Evolutionary conservation across 345 rosid species (phyloP), one percentile per base, ranked within the genome.

Genomic region (Citrus australasica): DNA sequence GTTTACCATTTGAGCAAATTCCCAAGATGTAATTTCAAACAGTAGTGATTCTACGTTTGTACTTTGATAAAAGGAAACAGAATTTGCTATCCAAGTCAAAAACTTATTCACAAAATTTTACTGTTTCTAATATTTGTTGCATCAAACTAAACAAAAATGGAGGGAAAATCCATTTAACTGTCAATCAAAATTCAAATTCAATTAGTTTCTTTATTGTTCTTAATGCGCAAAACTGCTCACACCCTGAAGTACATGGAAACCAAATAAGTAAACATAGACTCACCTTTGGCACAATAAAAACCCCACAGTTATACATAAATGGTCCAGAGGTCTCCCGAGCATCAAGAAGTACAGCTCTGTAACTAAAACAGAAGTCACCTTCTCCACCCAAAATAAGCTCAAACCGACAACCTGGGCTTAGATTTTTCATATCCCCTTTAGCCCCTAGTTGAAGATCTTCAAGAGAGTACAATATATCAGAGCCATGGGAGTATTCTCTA

Each of bases 251-350:
- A 80, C 71, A 76, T 61, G 22, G 32, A 60, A 60, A 55, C 40
- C 22, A 65, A 38, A 76, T 2, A 37, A 56, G 75, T 38, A 51
- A 10, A 48, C 76, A 28, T 66, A 70, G 66, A 38, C 76, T 66
- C 80, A 94, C 98, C 97, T 92, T 95, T 14, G 99, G 98, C 79
- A 95, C 98, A 76, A 95, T 89, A 80, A 95, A 92, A 78, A 93
- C 90, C 21, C 92, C 98, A 82, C 91, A 93, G 71, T 89, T 89
- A 83, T 85, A 90, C 60, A 84, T 75, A 70, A 89, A 92, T 62
- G 85, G 81, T 70, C 74, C 82, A 14, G 85, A 83, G 46, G 78
- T 76, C 48, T 87, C 89, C 73, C 63, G 91, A 25, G 98, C 91
- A 78, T 95, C 99, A 84, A 95, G 91, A 84, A 95, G 88, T 33